Percentiles rank a stretch among this genome's conserved stretches.
Evolutionary conservation across 371 early-diverging fungal species (phyloP).

Genomic region (Thermomucor indicae-seudaticae): DNA sequence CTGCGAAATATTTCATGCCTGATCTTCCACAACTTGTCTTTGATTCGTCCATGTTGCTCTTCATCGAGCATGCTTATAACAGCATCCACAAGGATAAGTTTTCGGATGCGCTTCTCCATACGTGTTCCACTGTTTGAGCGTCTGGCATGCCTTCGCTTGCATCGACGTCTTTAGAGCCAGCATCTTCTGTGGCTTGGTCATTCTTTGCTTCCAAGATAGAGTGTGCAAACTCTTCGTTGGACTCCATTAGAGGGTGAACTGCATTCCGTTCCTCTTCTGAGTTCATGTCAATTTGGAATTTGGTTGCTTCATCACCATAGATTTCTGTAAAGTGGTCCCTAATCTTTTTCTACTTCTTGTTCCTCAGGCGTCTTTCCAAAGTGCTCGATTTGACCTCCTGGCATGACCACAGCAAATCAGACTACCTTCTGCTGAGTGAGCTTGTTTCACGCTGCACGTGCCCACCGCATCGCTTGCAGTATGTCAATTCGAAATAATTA

Average conservation of each 20-base stretch:
- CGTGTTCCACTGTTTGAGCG: not conserved
- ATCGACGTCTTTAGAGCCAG: too few species aligned
- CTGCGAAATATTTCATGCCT: too few species aligned
- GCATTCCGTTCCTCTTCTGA: not conserved
- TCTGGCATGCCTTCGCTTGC: not conserved
- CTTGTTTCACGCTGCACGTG: not conserved
- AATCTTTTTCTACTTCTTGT: not conserved
- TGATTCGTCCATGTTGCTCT: not conserved
- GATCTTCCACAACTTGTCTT: too few species aligned
- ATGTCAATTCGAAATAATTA: not conserved
- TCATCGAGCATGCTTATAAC: not conserved
- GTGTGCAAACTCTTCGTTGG: not conserved
- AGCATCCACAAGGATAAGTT: not conserved
- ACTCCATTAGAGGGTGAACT: not conserved
- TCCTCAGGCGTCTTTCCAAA: not conserved
- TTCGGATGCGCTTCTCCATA: not conserved
- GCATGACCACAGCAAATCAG: not conserved
- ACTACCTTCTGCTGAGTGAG: not conserved
- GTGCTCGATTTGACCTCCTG: not conserved
- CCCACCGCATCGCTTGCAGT: not conserved
- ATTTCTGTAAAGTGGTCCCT: not conserved
- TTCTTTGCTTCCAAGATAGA: not conserved
- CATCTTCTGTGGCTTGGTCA: not conserved
- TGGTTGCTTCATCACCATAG: too few species aligned
- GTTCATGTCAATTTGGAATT: not conserved